These are phyloP conservation scores for Cymodocea nodosa DNA, from an alignment of 116 monocot species.

Conservation along the genomic window DNA sequence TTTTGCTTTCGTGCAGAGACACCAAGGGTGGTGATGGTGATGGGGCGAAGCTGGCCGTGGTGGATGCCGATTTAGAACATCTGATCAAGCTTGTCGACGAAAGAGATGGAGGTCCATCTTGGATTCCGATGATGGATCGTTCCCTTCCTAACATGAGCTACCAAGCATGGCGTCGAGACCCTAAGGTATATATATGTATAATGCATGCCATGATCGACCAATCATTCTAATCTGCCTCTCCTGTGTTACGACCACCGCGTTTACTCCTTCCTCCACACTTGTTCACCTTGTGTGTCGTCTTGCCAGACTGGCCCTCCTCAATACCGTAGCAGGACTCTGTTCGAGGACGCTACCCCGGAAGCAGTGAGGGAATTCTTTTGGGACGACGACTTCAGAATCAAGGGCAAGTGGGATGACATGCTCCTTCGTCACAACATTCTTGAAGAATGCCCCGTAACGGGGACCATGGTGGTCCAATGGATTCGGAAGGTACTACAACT, in stretches of 20 bases:
- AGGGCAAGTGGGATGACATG: slow-evolving; percentile 95
- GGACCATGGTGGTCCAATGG: slow-evolving; percentile 85
- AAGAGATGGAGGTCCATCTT: slow-evolving; percentile 66
- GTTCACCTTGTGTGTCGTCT: background rate
- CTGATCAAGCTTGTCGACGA: slow-evolving; percentile 56
- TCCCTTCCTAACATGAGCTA: slow-evolving; percentile 48
- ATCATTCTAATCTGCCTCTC: background rate
- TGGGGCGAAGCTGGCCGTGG: slow-evolving; percentile 34
- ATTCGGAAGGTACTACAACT: slow-evolving; percentile 54
- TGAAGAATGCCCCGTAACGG: slow-evolving; percentile 58
- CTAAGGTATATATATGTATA: slow-evolving; percentile 41
- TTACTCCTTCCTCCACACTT: background rate
- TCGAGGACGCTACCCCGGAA: slow-evolving; percentile 68
- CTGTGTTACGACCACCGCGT: too few relatives aligned
- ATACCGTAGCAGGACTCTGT: slow-evolving; percentile 77
- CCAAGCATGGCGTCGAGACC: slow-evolving; percentile 83
- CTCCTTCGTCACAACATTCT: slow-evolving; percentile 59
- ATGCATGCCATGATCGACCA: too few relatives aligned
- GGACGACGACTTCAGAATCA: slow-evolving; percentile 80
- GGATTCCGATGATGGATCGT: slow-evolving; percentile 77
- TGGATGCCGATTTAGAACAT: slow-evolving; percentile 44
- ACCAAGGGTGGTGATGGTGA: background rate
- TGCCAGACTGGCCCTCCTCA: slow-evolving; percentile 64
- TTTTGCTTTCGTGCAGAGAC: background rate
- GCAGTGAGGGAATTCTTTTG: slow-evolving; percentile 87